These are phyloP conservation scores for Sporothrix phasma DNA, from an alignment of 2,329 filamentous ascomycete genomes.

Conservation along the genomic window DNA sequence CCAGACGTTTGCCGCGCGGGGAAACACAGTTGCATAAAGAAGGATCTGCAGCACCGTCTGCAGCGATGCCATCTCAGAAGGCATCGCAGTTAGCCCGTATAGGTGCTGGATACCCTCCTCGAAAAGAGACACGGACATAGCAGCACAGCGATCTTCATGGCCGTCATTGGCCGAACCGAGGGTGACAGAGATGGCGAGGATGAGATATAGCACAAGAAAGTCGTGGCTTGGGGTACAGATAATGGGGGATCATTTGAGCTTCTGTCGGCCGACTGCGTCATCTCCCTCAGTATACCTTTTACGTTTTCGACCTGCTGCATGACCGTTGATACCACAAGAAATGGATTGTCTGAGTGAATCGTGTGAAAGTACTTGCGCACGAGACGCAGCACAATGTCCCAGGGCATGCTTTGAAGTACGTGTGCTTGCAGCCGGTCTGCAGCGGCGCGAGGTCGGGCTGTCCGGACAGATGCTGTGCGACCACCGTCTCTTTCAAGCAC, in stretches of 20 bases:
- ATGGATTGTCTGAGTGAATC: conserved; percentile 24
- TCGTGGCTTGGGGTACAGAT: conserved; percentile 23
- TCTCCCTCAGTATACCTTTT: background rate
- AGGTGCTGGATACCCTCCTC: conserved; percentile 27
- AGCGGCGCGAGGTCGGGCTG: background rate
- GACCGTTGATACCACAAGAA: conserved; percentile 23
- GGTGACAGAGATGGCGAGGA: conserved; percentile 26
- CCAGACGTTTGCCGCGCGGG: conserved; percentile 18
- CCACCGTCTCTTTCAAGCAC: conserved; percentile 1
- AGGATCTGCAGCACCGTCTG: conserved; percentile 17
- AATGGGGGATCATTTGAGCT: conserved; percentile 5
- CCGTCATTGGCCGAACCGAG: conserved; percentile 25
- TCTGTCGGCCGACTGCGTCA: conserved; percentile 16
- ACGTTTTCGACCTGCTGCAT: conserved; percentile 22
- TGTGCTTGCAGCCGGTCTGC: conserved; percentile 1
- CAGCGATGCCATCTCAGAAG: conserved; percentile 18
- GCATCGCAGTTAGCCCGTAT: conserved; percentile 23
- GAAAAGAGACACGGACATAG: conserved; percentile 25
- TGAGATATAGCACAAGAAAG: conserved; percentile 26
- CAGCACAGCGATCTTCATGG: conserved; percentile 25
- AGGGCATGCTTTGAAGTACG: conserved; percentile 16
- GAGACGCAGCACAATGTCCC: conserved; percentile 19
- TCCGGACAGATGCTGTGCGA: background rate
- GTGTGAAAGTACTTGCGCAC: conserved; percentile 26
- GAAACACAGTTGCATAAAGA: conserved; percentile 17